These are phyloP conservation scores for Phlegmacium glaucopus DNA, from an alignment of 768 basidiomycete genomes.

Conservation along the genomic window DNA sequence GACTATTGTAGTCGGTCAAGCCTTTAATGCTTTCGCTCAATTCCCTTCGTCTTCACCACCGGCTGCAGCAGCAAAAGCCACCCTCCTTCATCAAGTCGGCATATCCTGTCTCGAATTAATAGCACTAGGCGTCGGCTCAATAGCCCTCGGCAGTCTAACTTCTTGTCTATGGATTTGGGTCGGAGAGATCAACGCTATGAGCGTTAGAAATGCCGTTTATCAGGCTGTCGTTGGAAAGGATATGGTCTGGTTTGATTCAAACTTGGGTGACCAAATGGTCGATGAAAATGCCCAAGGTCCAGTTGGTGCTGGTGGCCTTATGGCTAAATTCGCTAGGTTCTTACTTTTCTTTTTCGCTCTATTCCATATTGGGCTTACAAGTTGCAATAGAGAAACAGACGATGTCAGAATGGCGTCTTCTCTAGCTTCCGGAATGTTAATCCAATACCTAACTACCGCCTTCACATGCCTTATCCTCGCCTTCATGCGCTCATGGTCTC, in stretches of 20 bases:
- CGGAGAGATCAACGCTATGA: slow-evolving; percentile 75
- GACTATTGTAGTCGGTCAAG: slow-evolving; percentile 76
- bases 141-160: slow-evolving; percentile 72
- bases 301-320: slow-evolving; percentile 83
- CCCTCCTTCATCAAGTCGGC: slow-evolving; percentile 55
- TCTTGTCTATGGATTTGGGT: slow-evolving; percentile 83
- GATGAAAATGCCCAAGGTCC: slow-evolving; percentile 39
- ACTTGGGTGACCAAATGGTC: slow-evolving; percentile 50
- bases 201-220: slow-evolving; percentile 68
- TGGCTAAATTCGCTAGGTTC: slow-evolving; percentile 89
- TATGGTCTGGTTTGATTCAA: slow-evolving; percentile 90
- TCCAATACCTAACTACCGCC: slow-evolving; percentile 81
- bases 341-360: slow-evolving; percentile 7
- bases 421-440: slow-evolving; percentile 68
- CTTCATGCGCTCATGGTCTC: slow-evolving; percentile 72
- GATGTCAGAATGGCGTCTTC: slow-evolving; percentile 86
- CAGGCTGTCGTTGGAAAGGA: slow-evolving; percentile 60
- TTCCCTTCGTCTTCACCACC: slow-evolving; percentile 27
- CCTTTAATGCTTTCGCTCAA: slow-evolving; percentile 67
- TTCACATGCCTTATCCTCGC: slow-evolving; percentile 80
- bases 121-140: slow-evolving; percentile 59
- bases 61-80: slow-evolving; percentile 38
- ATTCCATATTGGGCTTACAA: not conserved
- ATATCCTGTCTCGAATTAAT: slow-evolving; percentile 63
- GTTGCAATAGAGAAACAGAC: slow-evolving; percentile 76